phyloP scores from a whole-genome alignment of 1,284 basidiomycete genomes.

The Rhodotorula sp. region DNA sequence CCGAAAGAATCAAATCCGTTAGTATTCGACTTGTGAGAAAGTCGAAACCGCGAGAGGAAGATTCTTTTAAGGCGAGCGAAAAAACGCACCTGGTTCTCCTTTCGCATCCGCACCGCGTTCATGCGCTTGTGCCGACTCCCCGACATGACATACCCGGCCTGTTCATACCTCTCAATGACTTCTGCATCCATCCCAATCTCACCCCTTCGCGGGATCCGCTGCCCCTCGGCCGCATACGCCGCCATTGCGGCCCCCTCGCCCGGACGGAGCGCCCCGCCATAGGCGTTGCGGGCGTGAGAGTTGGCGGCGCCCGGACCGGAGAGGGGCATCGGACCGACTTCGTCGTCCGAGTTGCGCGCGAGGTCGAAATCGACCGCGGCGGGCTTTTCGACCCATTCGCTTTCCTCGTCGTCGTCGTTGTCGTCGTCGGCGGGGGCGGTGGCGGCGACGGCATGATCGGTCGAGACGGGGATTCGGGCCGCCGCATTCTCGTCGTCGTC shows the following conservation, averaged over 20 bases:
- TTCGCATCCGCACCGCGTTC: constrained; percentile 90
- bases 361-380: constrained; percentile 38
- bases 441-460: constrained; percentile 29
- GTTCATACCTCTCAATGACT: constrained; percentile 82
- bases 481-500: not conserved
- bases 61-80: too few relatives aligned
- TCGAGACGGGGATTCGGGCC: not conserved
- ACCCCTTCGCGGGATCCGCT: constrained; percentile 95
- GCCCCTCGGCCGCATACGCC: constrained; percentile 82
- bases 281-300: constrained; percentile 42
- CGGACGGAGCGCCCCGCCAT: constrained; percentile 80
- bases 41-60: too few relatives aligned
- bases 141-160: constrained; percentile 97
- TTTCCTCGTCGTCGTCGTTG: constrained; percentile 56
- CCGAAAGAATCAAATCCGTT: not conserved
- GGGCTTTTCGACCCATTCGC: constrained; percentile 71
- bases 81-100: constrained; percentile 85
- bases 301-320: constrained; percentile 9
- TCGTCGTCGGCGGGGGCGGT: constrained; percentile 40
- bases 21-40: too few relatives aligned
- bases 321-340: constrained; percentile 43
- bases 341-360: constrained; percentile 4
- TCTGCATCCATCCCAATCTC: constrained; percentile 90
- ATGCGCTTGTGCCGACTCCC: constrained; percentile 71
- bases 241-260: constrained; percentile 98